phyloP scores from a whole-genome alignment of 1,139 yeast genomes.

The Hansenula sp. region DNA sequence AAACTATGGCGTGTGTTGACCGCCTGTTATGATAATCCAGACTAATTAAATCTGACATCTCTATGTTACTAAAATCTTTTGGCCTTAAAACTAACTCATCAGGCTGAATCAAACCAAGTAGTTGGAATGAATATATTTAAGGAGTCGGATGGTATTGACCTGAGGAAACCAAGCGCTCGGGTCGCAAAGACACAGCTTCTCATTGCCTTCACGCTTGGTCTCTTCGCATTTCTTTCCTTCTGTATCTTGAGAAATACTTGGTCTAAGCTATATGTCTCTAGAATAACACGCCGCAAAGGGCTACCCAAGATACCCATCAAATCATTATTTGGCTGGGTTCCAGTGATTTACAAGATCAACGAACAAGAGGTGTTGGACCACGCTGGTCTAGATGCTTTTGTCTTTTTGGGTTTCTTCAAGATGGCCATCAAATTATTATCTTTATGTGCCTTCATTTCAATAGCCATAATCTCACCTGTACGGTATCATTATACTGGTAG shows the following conservation, averaged over 20 bases:
- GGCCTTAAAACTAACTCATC: too few species aligned
- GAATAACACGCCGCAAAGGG: constrained; percentile 32
- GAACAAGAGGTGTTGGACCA: constrained; percentile 47
- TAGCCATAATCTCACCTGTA: constrained; percentile 68
- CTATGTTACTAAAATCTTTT: too few species aligned
- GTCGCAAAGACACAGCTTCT: constrained; percentile 48
- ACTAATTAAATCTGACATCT: too few species aligned
- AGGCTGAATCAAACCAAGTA: too few species aligned
- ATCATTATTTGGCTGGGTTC: constrained; percentile 69
- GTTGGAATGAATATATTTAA: background rate
- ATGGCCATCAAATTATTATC: constrained; percentile 66
- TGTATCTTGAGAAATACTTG: constrained; percentile 61
- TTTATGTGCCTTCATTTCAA: constrained; percentile 57
- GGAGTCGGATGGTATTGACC: constrained; percentile 25
- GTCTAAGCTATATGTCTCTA: constrained; percentile 69
- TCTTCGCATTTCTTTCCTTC: constrained; percentile 60
- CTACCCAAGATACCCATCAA: constrained; percentile 42
- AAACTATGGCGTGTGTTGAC: too few species aligned
- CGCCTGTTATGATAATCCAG: too few species aligned
- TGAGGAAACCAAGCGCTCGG: constrained; percentile 37
- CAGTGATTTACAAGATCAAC: background rate
- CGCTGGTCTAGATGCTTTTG: constrained; percentile 66
- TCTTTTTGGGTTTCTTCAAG: constrained; percentile 72
- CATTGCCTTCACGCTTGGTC: constrained; percentile 61
- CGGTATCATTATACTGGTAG: constrained; percentile 68